Evolutionary conservation across 179 eudicot genomes (phyloP), one percentile per base, ranked within the genome.

Genomic region (Patellifolia procumbens): DNA sequence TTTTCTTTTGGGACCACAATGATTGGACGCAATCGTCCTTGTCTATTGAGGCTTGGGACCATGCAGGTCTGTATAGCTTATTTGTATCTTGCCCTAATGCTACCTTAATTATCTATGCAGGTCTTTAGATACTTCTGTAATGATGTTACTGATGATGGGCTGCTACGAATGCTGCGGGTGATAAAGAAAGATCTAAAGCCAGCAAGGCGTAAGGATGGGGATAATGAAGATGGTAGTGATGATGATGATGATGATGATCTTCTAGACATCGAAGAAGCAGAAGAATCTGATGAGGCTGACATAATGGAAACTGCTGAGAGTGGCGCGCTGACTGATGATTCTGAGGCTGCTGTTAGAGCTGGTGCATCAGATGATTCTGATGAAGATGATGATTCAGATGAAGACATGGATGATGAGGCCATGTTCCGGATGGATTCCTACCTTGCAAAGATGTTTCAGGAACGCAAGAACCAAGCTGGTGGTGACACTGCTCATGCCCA

Each of bases 171-270:
- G 98, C 77, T 94, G 82, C 83, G 93, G 74, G 94, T 92, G 52
- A 85, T 94, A 77, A 94, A 94, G 90, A 94, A 94, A 81, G 96
- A 91, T 85, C 81, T 94, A 75, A 94, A 94, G 83, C 97, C 98
- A 24, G 86, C 93, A 49, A 86, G 98, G 79, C 98, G 84, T 83
- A 89, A 81, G 59, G 89, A 85, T 58, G 61, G 75, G 7, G 92
- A 82, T 51, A 75, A 83, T 77, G 97, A 87, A 39, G 92, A 86
- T 59, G 86, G 80, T 56, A 89, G 84, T 17, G 88, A 81, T 17
- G 88, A 32, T 6, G 70, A 43, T n/a, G n/a, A n/a, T 10, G 92
- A 88, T 34, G 96, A 93, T 60, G 95, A 90, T 79, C 74, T 94
- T 73, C 84, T 92, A 60, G 90, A 81, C 63, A 83, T 92, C 24